Evolutionary conservation across 1,284 basidiomycete genomes (phyloP).

Genomic region (Sporisorium scitamineum): DNA sequence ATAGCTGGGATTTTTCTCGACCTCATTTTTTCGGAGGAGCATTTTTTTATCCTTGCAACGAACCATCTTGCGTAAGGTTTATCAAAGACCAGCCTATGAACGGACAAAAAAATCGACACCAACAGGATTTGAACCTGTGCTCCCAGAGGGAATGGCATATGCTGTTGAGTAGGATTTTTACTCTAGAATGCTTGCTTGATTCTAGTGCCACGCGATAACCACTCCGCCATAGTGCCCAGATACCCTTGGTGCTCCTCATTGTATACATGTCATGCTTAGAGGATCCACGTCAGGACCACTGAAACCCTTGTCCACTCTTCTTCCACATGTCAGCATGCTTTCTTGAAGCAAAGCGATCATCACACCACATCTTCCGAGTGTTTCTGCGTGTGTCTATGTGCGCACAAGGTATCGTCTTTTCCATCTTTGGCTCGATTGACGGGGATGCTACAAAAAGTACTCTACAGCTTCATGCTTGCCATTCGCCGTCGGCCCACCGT

Average conservation of each 20-base stretch:
- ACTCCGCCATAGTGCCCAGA: conserved; percentile 26
- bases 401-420: not conserved
- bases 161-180: conserved; percentile 19
- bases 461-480: conserved; percentile 59
- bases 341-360: no score
- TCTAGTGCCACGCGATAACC: conserved; percentile 47
- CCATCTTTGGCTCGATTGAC: not conserved
- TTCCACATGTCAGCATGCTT: no score
- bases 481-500: conserved; percentile 28
- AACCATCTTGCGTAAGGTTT: no score
- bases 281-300: no score
- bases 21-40: not conserved
- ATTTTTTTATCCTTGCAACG: no score
- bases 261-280: no score
- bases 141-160: conserved; percentile 43
- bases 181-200: conserved; percentile 17
- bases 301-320: no score
- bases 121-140: conserved; percentile 40
- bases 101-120: conserved; percentile 15
- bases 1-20: conserved; percentile 4
- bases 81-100: not conserved
- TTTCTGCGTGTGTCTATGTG: not conserved
- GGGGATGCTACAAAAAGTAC: conserved; percentile 55
- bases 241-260: not conserved
- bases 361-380: no score